Evolutionary conservation across 345 rosid species (phyloP).

Genomic region (Stellera chamaejasme): DNA sequence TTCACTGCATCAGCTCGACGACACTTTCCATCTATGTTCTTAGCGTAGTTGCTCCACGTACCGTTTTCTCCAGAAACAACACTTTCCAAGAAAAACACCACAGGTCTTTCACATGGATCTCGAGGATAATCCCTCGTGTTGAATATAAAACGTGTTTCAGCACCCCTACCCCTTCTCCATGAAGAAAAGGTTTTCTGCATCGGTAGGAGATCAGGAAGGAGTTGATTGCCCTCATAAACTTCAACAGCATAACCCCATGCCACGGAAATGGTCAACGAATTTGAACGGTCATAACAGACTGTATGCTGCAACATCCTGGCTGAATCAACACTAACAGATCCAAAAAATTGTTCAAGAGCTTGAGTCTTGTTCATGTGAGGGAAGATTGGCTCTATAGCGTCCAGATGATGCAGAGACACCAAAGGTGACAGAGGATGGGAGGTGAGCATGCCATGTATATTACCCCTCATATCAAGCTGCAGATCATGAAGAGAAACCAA

Average conservation of each 20-base stretch:
- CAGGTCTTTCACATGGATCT: conserved; percentile 60
- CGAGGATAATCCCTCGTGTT: conserved; percentile 63
- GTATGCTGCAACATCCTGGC: conserved; percentile 76
- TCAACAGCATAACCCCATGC: conserved; percentile 91
- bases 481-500: conserved; percentile 6
- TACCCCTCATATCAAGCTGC: conserved; percentile 83
- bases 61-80: conserved; percentile 36
- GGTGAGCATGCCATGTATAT: conserved; percentile 65
- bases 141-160: conserved; percentile 48
- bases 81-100: conserved; percentile 50
- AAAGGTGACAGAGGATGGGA: conserved; percentile 78
- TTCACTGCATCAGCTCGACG: conserved; percentile 29
- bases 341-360: conserved; percentile 48
- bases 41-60: conserved; percentile 50
- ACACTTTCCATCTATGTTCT: conserved; percentile 40
- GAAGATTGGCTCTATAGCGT: conserved; percentile 69
- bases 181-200: conserved; percentile 59
- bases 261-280: conserved; percentile 54
- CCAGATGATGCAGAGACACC: conserved; percentile 88
- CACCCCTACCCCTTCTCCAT: conserved; percentile 61
- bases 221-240: conserved; percentile 61
- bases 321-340: conserved; percentile 55
- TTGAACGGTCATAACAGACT: conserved; percentile 62
- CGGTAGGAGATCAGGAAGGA: conserved; percentile 68
- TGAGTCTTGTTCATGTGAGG: conserved; percentile 47